These are phyloP conservation scores for Colletotrichum gigasporum DNA, from an alignment of 2,329 filamentous ascomycete species.

Conservation along the genomic window DNA sequence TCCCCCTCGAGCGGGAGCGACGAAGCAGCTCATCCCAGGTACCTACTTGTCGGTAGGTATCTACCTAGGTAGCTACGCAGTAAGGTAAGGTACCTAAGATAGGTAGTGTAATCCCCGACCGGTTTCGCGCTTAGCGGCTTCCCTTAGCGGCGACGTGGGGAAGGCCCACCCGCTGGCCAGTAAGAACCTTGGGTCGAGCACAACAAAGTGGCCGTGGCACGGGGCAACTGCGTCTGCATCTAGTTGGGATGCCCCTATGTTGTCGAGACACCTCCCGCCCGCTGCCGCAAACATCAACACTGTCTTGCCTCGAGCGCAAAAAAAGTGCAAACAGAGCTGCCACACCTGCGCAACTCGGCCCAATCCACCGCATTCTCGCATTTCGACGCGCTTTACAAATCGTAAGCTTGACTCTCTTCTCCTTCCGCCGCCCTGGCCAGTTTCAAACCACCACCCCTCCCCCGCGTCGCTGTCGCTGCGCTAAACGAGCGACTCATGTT, in stretches of 20 bases:
- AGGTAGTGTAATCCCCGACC: constrained; percentile 10
- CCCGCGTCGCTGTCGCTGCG: constrained; percentile 10
- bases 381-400: constrained; percentile 6
- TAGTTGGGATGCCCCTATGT: constrained; percentile 26
- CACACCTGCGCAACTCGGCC: background rate
- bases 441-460: constrained; percentile 24
- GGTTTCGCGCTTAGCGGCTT: constrained; percentile 17
- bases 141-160: constrained; percentile 7
- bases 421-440: background rate
- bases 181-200: constrained; percentile 9
- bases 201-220: constrained; percentile 16
- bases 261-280: too few relatives aligned
- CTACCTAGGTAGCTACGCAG: too few relatives aligned
- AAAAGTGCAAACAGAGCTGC: background rate
- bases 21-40: background rate
- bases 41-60: too few relatives aligned
- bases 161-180: constrained; percentile 9
- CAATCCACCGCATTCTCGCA: constrained; percentile 9
- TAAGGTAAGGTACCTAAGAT: background rate
- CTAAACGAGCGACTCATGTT: constrained; percentile 17
- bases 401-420: constrained; percentile 11
- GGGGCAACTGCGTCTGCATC: constrained; percentile 19
- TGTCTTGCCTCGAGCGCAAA: background rate
- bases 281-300: constrained; percentile 24
- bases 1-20: background rate